Conservation (phyloP, 2,329 filamentous ascomycete species). For the Xylaria digitata region DNA sequence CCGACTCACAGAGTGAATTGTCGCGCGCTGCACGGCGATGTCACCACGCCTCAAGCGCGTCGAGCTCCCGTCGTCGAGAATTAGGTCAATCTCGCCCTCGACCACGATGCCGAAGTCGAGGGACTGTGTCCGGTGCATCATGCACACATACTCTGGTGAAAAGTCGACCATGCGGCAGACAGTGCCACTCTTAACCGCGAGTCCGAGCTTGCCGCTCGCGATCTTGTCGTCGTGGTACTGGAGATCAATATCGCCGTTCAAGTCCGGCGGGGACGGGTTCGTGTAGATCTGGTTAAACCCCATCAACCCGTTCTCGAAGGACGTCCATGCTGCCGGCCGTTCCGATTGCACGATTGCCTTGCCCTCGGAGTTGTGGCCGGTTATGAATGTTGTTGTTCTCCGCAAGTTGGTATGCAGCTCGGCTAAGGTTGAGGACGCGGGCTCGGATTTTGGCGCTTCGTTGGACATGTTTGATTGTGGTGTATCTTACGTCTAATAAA, state of each 20-base stretch:
- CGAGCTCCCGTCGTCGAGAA: conserved; percentile 63
- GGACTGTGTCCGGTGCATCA: conserved; percentile 65
- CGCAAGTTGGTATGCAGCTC: conserved; percentile 26
- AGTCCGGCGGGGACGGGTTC: conserved; percentile 54
- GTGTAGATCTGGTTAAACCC: conserved; percentile 57
- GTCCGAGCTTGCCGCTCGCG: conserved; percentile 53
- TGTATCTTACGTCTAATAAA: neutral
- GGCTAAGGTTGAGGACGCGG: neutral
- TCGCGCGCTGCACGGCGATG: conserved; percentile 66
- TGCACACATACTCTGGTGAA: conserved; percentile 54
- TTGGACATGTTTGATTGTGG: conserved; percentile 14
- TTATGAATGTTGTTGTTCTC: conserved; percentile 45
- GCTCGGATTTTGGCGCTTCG: neutral
- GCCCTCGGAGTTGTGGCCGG: conserved; percentile 45
- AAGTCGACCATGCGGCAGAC: conserved; percentile 62
- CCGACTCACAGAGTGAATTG: conserved; percentile 61
- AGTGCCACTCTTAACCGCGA: conserved; percentile 50
- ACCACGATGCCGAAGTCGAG: conserved; percentile 67
- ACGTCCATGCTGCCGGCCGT: conserved; percentile 46
- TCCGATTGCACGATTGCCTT: conserved; percentile 53
- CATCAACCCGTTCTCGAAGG: conserved; percentile 51
- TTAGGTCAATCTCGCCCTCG: conserved; percentile 64
- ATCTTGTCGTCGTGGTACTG: conserved; percentile 51
- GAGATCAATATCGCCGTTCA: conserved; percentile 57
- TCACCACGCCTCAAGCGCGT: conserved; percentile 62